Evolutionary conservation across 2,329 filamentous ascomycete species (phyloP), one percentile per base, ranked within the genome.

Genomic region (Aureobasidium mangrovei): DNA sequence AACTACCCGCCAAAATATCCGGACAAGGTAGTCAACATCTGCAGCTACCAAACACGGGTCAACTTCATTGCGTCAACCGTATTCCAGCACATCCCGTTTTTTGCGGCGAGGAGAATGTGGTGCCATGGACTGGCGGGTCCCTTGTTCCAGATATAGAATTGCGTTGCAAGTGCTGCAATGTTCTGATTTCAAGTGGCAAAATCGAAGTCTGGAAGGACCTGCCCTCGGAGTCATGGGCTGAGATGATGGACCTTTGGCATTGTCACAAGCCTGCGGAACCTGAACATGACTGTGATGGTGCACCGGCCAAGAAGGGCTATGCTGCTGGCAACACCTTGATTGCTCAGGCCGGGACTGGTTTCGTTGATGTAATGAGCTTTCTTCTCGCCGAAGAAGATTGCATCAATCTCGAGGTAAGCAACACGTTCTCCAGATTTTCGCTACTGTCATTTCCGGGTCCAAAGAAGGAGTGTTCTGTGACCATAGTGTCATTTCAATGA

Each of bases 161-260:
- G 8, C 56, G 40, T 24, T 71, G 69, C 54, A 56, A 55, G 18
- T 43, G 48, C 2, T 70, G 67, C 55, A 42, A 57, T 9, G 47
- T 59, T 18, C 54, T 62, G 6, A 18, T 70, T 10, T 33, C 40
- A 9, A 57, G 55, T 24, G 59, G 62, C 36, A 51, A 72, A 81
- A 53, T 72, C 6, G 71, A 69, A 38, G 69, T 72, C 36, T 98
- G 93, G 91, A 95, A 91, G 70, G 90, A 98, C 65, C 74, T 98
- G 18, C 93, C 93, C 0, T 95, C 90, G 65, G 90, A 95, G 63
- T 91, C 95, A 64, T 98, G 93, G 93, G 94, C 93, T 0, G 93
- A 98, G 72, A 95, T 98, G 91, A 98, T 98, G 93, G 94, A 98
- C 69, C 95, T 98, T 62, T 98, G 93, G 93, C 94, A 98, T 70